Base-by-base conservation (phyloP, 1,139 yeast species). In the Debaryomycetaceae sp. region DNA sequence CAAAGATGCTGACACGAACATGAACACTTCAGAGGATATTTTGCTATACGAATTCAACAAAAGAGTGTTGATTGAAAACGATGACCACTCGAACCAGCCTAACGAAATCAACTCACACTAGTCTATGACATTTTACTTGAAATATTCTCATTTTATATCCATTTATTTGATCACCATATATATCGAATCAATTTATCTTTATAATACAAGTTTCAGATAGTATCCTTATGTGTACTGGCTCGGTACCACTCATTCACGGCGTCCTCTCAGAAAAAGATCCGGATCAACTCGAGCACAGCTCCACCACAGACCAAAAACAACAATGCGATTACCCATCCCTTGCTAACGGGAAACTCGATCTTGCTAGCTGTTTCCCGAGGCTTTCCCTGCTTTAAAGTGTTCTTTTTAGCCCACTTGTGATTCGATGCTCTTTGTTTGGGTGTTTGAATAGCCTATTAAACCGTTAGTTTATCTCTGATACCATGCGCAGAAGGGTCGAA, bases 381-480 rank as follows among this genome's bases (percentile, higher is more conserved):
- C 56, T 82, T 81, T 18, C 88, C 85, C 61, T 87, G 87, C 61
- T 79, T 78, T 44, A 75, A 73, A 55, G 81, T 85, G 51, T 83
- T 81, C 53, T 73, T 75, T 62, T 83, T 86, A 53, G 86, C 88
- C 63, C 82, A 91, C 61, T 81, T 86, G 54, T 78, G 78, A 63
- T 89, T 91, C 17, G 96, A 96, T 44, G 77, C 72, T 67, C 91
- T 83, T 68, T 89, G 96, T 55, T 77, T 81, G 42, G 92, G 91
- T 22, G 95, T 83, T 73, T 87, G 96, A 34, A 65, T 47, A 35
- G 73, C 76, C 77, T 70, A n/a, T 3, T 8, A 30, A 8, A n/a
- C 4, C 9, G 32, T 30, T 30, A 30, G 32, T 30, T 14, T 16
- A 24, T 24, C 8, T 9, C 29, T n/a, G 11, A 24, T 9, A 8